These are phyloP conservation scores for Aristolochia californica DNA, from an alignment of 164 flowering plant genomes.

Conservation along the genomic window DNA sequence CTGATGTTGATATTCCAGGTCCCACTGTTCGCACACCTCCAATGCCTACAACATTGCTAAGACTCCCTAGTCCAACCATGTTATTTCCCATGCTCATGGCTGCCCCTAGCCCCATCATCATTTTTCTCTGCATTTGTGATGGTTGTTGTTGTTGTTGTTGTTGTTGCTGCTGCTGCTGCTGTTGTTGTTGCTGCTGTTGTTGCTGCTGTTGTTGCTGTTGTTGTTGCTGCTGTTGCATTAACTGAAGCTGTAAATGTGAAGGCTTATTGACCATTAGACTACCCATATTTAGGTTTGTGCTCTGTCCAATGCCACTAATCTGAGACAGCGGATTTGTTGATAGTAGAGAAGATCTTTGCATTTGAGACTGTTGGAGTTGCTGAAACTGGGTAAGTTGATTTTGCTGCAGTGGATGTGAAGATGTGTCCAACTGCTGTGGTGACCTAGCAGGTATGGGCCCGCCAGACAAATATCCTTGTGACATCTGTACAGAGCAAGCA, in stretches of 20 bases:
- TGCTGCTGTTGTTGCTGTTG: slow-evolving; percentile 18
- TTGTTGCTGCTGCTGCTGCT: slow-evolving; percentile 9
- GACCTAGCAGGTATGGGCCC: slow-evolving; percentile 41
- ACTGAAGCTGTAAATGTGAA: slow-evolving; percentile 44
- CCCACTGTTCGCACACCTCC: slow-evolving; percentile 61
- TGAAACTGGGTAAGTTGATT: slow-evolving; percentile 32
- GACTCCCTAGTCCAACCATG: slow-evolving; percentile 54
- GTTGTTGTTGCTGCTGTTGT: slow-evolving; percentile 11
- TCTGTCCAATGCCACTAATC: slow-evolving; percentile 41
- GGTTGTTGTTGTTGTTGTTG: slow-evolving; percentile 33
- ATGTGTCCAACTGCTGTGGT: slow-evolving; percentile 45
- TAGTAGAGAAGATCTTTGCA: slow-evolving; percentile 28
- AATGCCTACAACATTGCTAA: slow-evolving; percentile 51
- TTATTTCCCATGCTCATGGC: slow-evolving; percentile 48
- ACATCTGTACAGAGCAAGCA: slow-evolving; percentile 49
- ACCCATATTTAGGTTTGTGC: slow-evolving; percentile 43
- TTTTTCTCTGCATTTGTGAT: slow-evolving; percentile 43
- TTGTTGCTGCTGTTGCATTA: slow-evolving; percentile 59
- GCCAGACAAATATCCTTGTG: slow-evolving; percentile 57
- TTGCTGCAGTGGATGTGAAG: slow-evolving; percentile 34
- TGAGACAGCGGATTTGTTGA: slow-evolving; percentile 47
- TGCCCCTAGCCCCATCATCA: slow-evolving; percentile 58
- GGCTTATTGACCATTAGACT: slow-evolving; percentile 50
- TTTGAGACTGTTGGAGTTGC: slow-evolving; percentile 10
- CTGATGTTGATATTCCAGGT: slow-evolving; percentile 51